Evolutionary conservation across 1,284 basidiomycete genomes (phyloP).

Genomic region (Omphalotus olearius): DNA sequence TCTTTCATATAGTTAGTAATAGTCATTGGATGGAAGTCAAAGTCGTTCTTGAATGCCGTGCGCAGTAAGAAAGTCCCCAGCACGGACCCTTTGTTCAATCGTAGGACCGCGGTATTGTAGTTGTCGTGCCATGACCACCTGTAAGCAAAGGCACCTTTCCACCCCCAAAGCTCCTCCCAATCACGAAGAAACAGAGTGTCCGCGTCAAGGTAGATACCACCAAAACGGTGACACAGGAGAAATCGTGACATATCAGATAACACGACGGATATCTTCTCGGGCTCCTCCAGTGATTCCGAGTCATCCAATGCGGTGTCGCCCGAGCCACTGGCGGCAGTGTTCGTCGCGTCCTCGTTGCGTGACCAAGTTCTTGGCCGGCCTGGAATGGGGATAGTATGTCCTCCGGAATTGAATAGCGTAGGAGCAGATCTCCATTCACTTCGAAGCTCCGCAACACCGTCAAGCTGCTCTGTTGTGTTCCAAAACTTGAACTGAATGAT

Average conservation of each 20-base stretch:
- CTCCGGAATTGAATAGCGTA: conserved; percentile 75
- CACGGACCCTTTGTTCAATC: conserved; percentile 78
- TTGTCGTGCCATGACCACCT: conserved; percentile 79
- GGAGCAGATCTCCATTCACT: conserved; percentile 72
- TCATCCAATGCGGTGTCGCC: conserved; percentile 3
- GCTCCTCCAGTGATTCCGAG: conserved; percentile 27
- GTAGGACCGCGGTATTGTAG: conserved; percentile 86
- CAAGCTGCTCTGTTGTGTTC: conserved; percentile 88
- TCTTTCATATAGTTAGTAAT: conserved; percentile 79
- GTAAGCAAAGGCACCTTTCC: conserved; percentile 85
- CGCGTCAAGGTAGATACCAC: conserved; percentile 85
- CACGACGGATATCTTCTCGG: conserved; percentile 73
- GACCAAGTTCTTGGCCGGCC: conserved; percentile 29
- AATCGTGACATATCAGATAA: conserved; percentile 88
- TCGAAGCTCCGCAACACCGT: conserved; percentile 72
- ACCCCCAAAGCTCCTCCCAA: conserved; percentile 90
- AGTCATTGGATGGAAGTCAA: conserved; percentile 89
- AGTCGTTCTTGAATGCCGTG: conserved; percentile 76
- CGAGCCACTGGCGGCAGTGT: conserved; percentile 15
- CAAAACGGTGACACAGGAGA: conserved; percentile 80
- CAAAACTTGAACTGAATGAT: conserved; percentile 84
- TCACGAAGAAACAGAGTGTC: conserved; percentile 85
- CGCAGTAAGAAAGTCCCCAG: conserved; percentile 80
- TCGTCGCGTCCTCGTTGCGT: conserved; percentile 27
- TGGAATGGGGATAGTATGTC: conserved; percentile 52